Conservation (phyloP, 2,329 filamentous ascomycete species). For the Cytospora leucostoma region DNA sequence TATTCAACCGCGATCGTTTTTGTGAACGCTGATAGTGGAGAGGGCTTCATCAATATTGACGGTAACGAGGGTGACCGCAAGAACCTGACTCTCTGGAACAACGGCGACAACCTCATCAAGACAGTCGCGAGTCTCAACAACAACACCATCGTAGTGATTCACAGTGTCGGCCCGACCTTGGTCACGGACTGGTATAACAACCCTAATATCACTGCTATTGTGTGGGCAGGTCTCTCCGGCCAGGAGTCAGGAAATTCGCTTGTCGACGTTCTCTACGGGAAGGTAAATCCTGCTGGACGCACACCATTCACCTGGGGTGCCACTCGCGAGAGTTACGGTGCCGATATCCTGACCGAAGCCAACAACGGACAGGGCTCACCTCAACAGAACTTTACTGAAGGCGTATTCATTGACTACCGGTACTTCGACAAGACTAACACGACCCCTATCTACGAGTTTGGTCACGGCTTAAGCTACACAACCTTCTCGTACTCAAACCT, state of each 20-base stretch:
- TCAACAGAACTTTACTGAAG: slow-evolving; percentile 74
- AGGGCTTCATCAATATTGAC: slow-evolving; percentile 82
- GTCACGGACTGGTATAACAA: slow-evolving; percentile 73
- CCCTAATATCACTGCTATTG: slow-evolving; percentile 78
- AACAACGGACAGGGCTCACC: slow-evolving; percentile 69
- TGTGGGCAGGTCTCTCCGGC: slow-evolving; percentile 81
- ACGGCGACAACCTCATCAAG: slow-evolving; percentile 78
- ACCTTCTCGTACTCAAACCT: slow-evolving; percentile 76
- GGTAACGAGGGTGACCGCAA: slow-evolving; percentile 86
- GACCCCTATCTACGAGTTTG: slow-evolving; percentile 78
- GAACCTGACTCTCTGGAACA: slow-evolving; percentile 87
- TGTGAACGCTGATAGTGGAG: slow-evolving; percentile 82
- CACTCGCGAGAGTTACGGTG: slow-evolving; percentile 67
- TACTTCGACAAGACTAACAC: slow-evolving; percentile 68
- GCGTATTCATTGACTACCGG: slow-evolving; percentile 80
- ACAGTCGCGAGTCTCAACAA: slow-evolving; percentile 75
- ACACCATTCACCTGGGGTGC: slow-evolving; percentile 79
- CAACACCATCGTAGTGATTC: slow-evolving; percentile 91
- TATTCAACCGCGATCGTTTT: slow-evolving; percentile 79
- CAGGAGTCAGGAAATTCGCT: slow-evolving; percentile 82
- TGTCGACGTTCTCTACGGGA: slow-evolving; percentile 80
- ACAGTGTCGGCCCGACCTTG: slow-evolving; percentile 79
- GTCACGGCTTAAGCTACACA: slow-evolving; percentile 78
- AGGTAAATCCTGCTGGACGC: slow-evolving; percentile 74
- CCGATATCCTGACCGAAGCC: slow-evolving; percentile 65